These are phyloP conservation scores for Pisolithus marmoratus DNA, from an alignment of 768 basidiomycete genomes.

Conservation along the genomic window DNA sequence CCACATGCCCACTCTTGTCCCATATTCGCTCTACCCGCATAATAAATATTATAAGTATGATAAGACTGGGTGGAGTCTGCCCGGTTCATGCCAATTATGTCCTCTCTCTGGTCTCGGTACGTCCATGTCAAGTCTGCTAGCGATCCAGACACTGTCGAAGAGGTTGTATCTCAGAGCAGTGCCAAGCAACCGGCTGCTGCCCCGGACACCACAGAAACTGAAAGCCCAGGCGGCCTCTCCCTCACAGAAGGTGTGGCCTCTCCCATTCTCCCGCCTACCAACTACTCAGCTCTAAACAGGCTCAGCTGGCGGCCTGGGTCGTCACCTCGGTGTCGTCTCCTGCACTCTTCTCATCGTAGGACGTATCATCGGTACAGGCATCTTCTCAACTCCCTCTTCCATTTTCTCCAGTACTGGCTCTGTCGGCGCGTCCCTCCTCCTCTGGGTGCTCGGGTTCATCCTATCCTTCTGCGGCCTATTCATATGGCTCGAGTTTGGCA, in stretches of 20 bases:
- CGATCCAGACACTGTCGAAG: too few species aligned
- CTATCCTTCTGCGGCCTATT: constrained; percentile 56
- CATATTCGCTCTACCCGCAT: too few species aligned
- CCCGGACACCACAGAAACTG: constrained; percentile 19
- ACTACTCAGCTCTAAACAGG: constrained; percentile 23
- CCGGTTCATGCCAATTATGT: too few species aligned
- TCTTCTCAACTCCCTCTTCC: constrained; percentile 57
- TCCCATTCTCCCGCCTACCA: neutral
- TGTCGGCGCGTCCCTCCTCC: constrained; percentile 55
- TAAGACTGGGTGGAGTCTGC: too few species aligned
- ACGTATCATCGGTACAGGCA: constrained; percentile 58
- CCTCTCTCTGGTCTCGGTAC: too few species aligned
- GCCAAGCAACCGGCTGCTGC: neutral
- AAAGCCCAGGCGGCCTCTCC: constrained; percentile 41
- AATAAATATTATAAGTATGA: too few species aligned
- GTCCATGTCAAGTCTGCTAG: too few species aligned
- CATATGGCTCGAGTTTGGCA: constrained; percentile 59
- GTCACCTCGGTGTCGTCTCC: constrained; percentile 50
- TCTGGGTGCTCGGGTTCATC: constrained; percentile 57
- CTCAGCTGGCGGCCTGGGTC: constrained; percentile 50
- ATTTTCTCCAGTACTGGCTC: constrained; percentile 53
- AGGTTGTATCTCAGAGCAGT: neutral
- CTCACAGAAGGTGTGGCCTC: constrained; percentile 41
- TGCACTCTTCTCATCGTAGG: constrained; percentile 56
- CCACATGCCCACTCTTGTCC: too few species aligned